Base-by-base conservation (phyloP, 306 rosid genomes). In the Vachellia pachyceras region DNA sequence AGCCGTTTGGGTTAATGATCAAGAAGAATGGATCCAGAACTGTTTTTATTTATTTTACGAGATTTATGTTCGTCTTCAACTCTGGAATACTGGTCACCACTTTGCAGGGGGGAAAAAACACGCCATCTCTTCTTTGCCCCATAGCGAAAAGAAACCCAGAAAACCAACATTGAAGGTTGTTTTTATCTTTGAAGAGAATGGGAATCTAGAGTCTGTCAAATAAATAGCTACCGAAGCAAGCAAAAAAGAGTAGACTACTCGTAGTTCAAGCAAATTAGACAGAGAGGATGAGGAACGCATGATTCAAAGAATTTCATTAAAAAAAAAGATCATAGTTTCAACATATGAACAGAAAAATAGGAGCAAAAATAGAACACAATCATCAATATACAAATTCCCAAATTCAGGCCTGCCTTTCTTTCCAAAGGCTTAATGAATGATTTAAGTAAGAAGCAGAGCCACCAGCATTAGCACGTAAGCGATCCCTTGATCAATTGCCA, bases 361-460 rank as follows among this genome's bases (percentile, higher is more conserved):
- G 45, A 54, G 7, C 5, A 14, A 46, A 54, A 75, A 10, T 6
- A 75, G 76, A 73, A 3, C 79, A 77, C 58, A 3, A 41, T 37
- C 54, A 78, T 37, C 54, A 78, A 74, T 67, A 49, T 79, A 82
- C 69, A 82, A 75, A 77, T 52, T 66, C 49, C 3, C 12, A 12
- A 41, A 75, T 44, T 79, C 55, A 79, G 55, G 74, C 70, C 77
- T 29, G 33, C 37, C 37, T 23, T 77, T 9, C 5, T 70, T 77
- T 82, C 54, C 80, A 45, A 77, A 76, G 50, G 44, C 36, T 77
- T 77, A 90, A 70, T 92, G 94, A 49, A 90, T 89, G 74, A 92
- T 84, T 76, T 89, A 92, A 74, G 94, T 92, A 41, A 92, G 89
- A 0, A 75, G 73, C 57, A 87, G 36, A 67, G 90, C 90, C 81